Evolutionary conservation across 495 filamentous ascomycete genomes (phyloP), one percentile per base, ranked within the genome.

Genomic region (Hapsidospora chrysogenum): DNA sequence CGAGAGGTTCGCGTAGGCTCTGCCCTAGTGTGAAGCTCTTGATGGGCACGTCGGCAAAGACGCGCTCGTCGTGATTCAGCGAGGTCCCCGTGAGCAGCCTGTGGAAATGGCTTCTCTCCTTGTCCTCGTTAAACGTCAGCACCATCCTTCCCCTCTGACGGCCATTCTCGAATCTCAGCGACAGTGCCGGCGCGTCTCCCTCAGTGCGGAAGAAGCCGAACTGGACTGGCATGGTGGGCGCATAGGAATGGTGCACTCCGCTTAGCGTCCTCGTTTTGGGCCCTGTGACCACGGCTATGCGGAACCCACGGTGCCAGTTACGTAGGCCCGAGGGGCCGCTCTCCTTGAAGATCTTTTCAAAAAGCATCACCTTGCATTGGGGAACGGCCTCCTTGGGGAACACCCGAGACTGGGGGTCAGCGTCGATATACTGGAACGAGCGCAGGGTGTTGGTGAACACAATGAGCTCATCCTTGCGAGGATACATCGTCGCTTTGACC

Each of bases 381-480:
- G 69, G 66, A 9, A 78, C 57, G n/a, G 74, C 66, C 4, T 86
- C 80, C 25, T 70, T 55, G 8, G 83, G 82, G 50, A 92, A 92
- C 4, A 68, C 61, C 34, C 68, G 63, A 11, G 74, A 60, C 33
- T 75, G 62, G 1, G 67, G 61, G 21, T 67, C 67, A 8, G 75
- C 61, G 46, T 87, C 80, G 50, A 81, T 72, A 44, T 82, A 83
- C 35, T 83, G 76, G 42, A 87, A 79, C 2, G 69, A 59, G 36
- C 72, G 70, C 3, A 92, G 53, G 6, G 61, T 70, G 2, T 60
- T 67, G 42, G 78, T 72, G 50, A 74, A 79, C 1, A 77, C 61
- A 25, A 76, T 37, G 6, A 57, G 61, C 52, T 93, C 85, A 17
- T 77, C 73, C 17, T 64, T 54, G 16, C 70, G 61, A 0, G 69